Evolutionary conservation across 129 eudicot species (phyloP).

Genomic region (Centella asiatica): DNA sequence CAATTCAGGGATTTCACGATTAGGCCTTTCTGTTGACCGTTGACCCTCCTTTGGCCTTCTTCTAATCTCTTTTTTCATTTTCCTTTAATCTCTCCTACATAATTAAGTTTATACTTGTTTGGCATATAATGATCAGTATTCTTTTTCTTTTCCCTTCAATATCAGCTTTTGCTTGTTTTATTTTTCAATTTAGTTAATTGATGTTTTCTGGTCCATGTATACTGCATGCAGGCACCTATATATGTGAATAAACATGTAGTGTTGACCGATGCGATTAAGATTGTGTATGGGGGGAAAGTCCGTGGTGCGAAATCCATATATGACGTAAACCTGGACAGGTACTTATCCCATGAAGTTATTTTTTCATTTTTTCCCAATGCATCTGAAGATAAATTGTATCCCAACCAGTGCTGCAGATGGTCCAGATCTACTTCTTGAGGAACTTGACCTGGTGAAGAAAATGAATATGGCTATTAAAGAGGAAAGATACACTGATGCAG

Average conservation of each 20-base stretch:
- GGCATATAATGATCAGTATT: too few species aligned
- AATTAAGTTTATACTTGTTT: too few species aligned
- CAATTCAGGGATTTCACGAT: too few species aligned
- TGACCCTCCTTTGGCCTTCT: too few species aligned
- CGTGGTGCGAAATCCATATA: conserved; percentile 37
- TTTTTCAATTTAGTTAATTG: not conserved
- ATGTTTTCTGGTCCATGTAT: not conserved
- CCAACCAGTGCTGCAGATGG: conserved; percentile 56
- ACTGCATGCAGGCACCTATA: conserved; percentile 48
- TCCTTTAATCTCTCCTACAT: too few species aligned
- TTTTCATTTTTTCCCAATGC: not conserved
- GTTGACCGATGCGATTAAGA: conserved; percentile 57
- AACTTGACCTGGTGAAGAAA: conserved; percentile 42
- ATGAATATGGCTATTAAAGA: conserved; percentile 48
- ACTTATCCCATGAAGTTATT: conserved; percentile 3
- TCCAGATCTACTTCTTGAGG: conserved; percentile 59
- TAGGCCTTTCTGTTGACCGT: too few species aligned
- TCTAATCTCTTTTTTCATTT: too few species aligned
- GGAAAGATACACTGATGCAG: conserved; percentile 70
- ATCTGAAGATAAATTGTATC: not conserved
- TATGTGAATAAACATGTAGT: conserved; percentile 64
- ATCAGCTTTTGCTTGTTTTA: not conserved
- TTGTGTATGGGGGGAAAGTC: conserved; percentile 35
- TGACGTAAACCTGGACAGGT: conserved; percentile 64
- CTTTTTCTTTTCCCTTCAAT: too few species aligned